Conservation (phyloP, 257 asterid species). For the Eucommia ulmoides region DNA sequence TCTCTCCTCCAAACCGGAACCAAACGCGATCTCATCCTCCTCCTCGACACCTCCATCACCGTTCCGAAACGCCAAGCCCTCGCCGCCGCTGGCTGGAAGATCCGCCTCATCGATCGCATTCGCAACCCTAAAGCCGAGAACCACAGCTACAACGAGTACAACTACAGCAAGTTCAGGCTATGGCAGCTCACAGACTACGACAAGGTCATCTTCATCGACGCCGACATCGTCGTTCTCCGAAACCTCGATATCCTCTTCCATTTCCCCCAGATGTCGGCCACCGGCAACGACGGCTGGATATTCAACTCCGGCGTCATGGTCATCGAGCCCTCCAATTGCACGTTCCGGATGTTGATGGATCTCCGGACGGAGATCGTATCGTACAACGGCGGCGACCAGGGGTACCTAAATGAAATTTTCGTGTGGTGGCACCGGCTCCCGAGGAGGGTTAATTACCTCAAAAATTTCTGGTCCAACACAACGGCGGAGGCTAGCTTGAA, state of each 20-base stretch:
- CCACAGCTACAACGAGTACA: conserved; percentile 61
- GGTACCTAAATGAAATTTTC: conserved; percentile 62
- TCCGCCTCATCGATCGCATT: conserved; percentile 52
- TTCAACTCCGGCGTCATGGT: conserved; percentile 84
- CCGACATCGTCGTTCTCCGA: conserved; percentile 59
- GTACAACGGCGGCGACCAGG: conserved; percentile 94
- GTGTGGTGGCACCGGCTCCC: conserved; percentile 94
- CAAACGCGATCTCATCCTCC: conserved; percentile 1
- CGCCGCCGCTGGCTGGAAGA: conserved; percentile 61
- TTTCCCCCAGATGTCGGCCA: conserved; percentile 80
- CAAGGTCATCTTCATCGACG: conserved; percentile 66
- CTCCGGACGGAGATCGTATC: conserved; percentile 42
- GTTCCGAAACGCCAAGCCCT: conserved; percentile 19
- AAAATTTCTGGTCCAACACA: conserved; percentile 71
- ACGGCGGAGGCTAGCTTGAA: conserved; percentile 31
- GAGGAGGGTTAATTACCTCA: conserved; percentile 52
- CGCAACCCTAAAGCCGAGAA: conserved; percentile 72
- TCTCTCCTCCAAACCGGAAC: conserved; percentile 4
- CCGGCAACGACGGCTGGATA: conserved; percentile 60
- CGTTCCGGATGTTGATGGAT: conserved; percentile 51
- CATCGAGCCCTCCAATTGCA: conserved; percentile 79
- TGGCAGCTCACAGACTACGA: conserved; percentile 80
- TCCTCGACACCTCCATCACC: not conserved
- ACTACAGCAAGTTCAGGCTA: conserved; percentile 72
- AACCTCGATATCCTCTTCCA: conserved; percentile 54